phyloP scores from a whole-genome alignment of 1,284 basidiomycete genomes.

The Ustilago curta region DNA sequence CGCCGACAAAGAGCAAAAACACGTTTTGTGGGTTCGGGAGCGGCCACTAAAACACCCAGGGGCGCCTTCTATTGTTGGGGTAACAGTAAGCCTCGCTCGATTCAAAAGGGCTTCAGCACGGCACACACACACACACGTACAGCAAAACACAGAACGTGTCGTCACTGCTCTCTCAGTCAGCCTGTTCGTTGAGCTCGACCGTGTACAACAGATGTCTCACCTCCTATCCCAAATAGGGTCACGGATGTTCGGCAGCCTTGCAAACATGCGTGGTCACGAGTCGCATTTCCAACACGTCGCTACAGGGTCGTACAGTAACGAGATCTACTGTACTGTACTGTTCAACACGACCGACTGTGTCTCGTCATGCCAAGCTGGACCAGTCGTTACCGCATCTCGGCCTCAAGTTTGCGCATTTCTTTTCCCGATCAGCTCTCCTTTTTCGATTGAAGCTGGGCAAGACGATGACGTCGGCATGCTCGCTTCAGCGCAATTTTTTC shows the following conservation, averaged over 20 bases:
- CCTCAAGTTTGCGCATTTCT: too few relatives aligned
- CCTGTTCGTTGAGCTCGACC: background rate
- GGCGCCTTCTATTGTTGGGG: conserved; percentile 8
- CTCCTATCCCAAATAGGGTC: too few relatives aligned
- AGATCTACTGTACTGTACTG: too few relatives aligned
- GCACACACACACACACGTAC: background rate
- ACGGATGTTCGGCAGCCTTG: conserved; percentile 8
- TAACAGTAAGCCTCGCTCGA: background rate
- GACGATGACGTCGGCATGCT: too few relatives aligned
- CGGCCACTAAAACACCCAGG: conserved; percentile 9
- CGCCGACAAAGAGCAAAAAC: conserved; percentile 4
- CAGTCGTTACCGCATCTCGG: background rate
- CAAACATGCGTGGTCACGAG: conserved; percentile 13
- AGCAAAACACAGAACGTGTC: background rate
- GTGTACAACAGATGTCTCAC: background rate
- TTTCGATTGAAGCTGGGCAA: too few relatives aligned
- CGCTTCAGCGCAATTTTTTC: too few relatives aligned
- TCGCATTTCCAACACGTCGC: background rate
- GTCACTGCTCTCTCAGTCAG: conserved; percentile 3
- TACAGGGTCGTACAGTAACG: background rate
- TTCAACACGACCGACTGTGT: too few relatives aligned
- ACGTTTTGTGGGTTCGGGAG: conserved; percentile 2
- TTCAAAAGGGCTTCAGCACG: background rate
- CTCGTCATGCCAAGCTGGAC: background rate
- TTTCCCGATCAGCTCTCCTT: too few relatives aligned